These are phyloP conservation scores for Bipolaris sorokiniana DNA, from an alignment of 2,329 filamentous ascomycete species.

Conservation along the genomic window DNA sequence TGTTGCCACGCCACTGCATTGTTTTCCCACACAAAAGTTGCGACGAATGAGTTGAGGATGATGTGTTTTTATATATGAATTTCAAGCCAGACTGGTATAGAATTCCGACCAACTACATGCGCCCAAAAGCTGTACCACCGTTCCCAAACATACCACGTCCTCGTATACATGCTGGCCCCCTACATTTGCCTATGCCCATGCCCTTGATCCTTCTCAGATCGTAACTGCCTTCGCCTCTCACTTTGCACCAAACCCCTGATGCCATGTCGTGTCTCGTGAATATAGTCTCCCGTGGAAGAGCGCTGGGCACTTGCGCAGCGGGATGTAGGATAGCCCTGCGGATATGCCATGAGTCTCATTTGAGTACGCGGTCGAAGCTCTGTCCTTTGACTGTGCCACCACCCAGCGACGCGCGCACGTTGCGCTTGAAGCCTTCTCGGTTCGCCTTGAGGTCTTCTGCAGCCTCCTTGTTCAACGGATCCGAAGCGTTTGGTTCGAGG, in stretches of 20 bases:
- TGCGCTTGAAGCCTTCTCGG: constrained; percentile 87
- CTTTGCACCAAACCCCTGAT: background rate
- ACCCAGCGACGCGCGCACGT: constrained; percentile 82
- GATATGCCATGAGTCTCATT: constrained; percentile 52
- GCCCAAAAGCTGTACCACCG: constrained; percentile 38
- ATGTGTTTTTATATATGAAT: background rate
- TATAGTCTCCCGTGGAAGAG: background rate
- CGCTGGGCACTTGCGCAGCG: background rate
- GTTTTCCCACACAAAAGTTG: background rate
- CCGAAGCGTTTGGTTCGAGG: constrained; percentile 94
- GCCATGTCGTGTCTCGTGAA: background rate
- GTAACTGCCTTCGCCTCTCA: background rate
- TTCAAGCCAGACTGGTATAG: constrained; percentile 8
- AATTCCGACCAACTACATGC: constrained; percentile 11
- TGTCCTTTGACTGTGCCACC: constrained; percentile 77
- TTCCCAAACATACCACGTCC: constrained; percentile 32
- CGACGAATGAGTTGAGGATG: background rate
- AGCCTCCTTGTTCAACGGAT: constrained; percentile 98
- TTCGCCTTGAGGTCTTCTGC: constrained; percentile 89
- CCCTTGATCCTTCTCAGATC: background rate
- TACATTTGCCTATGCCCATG: constrained; percentile 8
- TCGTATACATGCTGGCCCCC: constrained; percentile 35
- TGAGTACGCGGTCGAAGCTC: constrained; percentile 78
- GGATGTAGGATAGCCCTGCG: background rate
- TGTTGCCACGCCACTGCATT: background rate